Conservation (phyloP, 257 asterid genomes). For the Agastache rugosa region DNA sequence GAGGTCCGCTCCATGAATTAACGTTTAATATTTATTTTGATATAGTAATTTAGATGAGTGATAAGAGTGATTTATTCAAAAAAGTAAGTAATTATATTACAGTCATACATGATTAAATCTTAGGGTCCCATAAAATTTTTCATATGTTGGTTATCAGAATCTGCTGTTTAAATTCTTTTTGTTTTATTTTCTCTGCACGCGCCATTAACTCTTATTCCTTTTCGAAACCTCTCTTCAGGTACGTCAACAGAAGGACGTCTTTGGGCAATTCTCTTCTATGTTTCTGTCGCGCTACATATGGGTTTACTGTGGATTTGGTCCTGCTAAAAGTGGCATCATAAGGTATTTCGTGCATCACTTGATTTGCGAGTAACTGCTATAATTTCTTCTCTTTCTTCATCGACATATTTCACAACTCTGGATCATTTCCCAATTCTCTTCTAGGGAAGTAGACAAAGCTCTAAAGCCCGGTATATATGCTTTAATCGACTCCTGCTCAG, state of each 20-base stretch:
- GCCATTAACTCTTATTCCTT: neutral
- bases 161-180: neutral
- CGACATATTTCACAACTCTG: slow-evolving; percentile 21
- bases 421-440: slow-evolving; percentile 9
- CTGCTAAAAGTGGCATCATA: slow-evolving; percentile 66
- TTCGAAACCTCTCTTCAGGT: slow-evolving; percentile 43
- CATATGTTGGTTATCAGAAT: neutral
- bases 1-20: neutral
- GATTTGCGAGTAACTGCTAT: slow-evolving; percentile 7
- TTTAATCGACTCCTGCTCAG: slow-evolving; percentile 78
- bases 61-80: neutral
- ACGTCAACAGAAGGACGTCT: slow-evolving; percentile 82
- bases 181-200: slow-evolving; percentile 5
- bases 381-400: slow-evolving; percentile 16
- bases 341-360: slow-evolving; percentile 52
- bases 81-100: neutral
- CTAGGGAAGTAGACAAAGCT: slow-evolving; percentile 89
- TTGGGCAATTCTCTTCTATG: slow-evolving; percentile 60
- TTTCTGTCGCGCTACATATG: slow-evolving; percentile 76
- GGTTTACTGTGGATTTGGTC: slow-evolving; percentile 89
- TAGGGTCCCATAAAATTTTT: neutral
- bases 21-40: no score
- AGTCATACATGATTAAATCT: neutral
- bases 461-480: slow-evolving; percentile 86
- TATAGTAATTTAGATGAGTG: no score